Base-by-base conservation (phyloP, 208 protist species). In the Trypanosoma mega region DNA sequence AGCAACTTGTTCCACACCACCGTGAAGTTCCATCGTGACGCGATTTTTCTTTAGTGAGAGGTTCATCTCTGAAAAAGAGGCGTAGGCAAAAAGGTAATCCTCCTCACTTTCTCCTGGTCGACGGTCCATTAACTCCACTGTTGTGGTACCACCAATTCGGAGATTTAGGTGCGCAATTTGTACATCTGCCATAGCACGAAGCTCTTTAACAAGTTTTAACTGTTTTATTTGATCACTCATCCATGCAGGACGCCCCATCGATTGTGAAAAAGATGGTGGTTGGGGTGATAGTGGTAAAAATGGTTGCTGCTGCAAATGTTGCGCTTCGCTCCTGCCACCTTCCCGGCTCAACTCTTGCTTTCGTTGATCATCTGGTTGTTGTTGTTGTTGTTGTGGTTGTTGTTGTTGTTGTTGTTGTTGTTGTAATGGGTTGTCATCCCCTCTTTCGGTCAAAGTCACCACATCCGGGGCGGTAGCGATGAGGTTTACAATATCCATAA, bases 401-500 rank as follows among this genome's bases (percentile, higher is more conserved):
- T n/a, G n/a, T n/a, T n/a, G n/a, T n/a, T n/a, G n/a, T n/a, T n/a
- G n/a, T n/a, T n/a, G n/a, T n/a, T n/a, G n/a, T n/a, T n/a, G n/a
- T n/a, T n/a, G n/a, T n/a, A n/a, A n/a, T n/a, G n/a, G n/a, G n/a
- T n/a, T n/a, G n/a, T n/a, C n/a, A n/a, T n/a, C n/a, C n/a, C n/a
- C n/a, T n/a, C n/a, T n/a, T n/a, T n/a, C n/a, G n/a, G n/a, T n/a
- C n/a, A n/a, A 23, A 8, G 41, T 26, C 14, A 53, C 24, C 21
- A 46, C 45, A 58, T 79, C 60, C 27, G 80, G 56, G 0, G 68
- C 58, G 2, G 73, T 78, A 21, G 89, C 24, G 26, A 82, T 54
- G 29, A 94, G 54, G 43, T 90, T 89, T 4, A 80, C 47, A 48
- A 94, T 78, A 57, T 94, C 88, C 78, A 92, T 90, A 14, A 88